These are phyloP conservation scores for Rhizopogon roseolus DNA, from an alignment of 768 basidiomycete genomes.

Conservation along the genomic window DNA sequence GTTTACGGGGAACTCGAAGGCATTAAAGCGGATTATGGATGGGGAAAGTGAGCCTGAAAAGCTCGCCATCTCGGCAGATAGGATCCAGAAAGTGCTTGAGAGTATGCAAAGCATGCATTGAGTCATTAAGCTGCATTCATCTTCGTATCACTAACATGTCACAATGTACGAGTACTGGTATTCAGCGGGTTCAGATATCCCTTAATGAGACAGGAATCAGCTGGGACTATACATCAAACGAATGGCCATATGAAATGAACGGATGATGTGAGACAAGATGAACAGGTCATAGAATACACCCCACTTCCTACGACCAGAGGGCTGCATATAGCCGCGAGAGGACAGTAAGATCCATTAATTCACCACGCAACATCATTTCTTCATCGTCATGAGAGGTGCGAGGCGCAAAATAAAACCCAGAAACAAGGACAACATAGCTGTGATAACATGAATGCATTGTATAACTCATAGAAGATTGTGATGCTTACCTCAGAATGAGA, in stretches of 20 bases:
- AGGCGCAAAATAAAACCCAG: slow-evolving; percentile 93
- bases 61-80: slow-evolving; percentile 36
- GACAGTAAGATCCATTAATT: slow-evolving; percentile 1
- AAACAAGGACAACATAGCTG: slow-evolving; percentile 86
- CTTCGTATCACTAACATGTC: slow-evolving; percentile 9
- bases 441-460: not conserved
- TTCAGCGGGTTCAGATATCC: not conserved
- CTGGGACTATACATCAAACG: not conserved
- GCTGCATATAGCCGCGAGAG: slow-evolving; percentile 2
- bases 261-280: slow-evolving; percentile 8
- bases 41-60: slow-evolving; percentile 59
- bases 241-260: not conserved
- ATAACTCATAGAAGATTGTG: no score
- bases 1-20: slow-evolving; percentile 31
- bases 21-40: slow-evolving; percentile 47
- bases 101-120: slow-evolving; percentile 54
- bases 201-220: not conserved
- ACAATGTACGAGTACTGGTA: slow-evolving; percentile 13
- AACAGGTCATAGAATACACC: not conserved
- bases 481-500: slow-evolving; percentile 76
- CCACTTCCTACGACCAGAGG: not conserved
- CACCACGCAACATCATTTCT: slow-evolving; percentile 6
- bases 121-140: slow-evolving; percentile 8
- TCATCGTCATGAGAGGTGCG: slow-evolving; percentile 18
- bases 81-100: slow-evolving; percentile 38